Conservation (phyloP, 2,329 filamentous ascomycete species). For the Tolypocladium guangdongense region DNA sequence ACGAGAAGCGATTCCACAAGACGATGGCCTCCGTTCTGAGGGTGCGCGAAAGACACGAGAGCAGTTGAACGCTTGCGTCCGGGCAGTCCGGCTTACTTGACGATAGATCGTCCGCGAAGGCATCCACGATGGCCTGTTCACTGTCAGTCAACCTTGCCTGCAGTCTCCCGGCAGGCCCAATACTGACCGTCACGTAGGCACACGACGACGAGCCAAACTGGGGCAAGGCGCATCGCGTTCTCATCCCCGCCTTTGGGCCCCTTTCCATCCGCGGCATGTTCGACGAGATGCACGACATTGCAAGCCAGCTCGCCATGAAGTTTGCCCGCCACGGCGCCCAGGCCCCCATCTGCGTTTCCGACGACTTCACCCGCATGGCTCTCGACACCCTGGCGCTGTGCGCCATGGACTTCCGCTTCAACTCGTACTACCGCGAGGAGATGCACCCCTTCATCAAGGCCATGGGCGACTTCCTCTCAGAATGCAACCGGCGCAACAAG, state of each 20-base stretch:
- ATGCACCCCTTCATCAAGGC: constrained; percentile 60
- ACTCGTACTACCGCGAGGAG: constrained; percentile 58
- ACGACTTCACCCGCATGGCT: constrained; percentile 63
- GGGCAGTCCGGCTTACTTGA: background rate
- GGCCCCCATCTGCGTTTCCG: constrained; percentile 45
- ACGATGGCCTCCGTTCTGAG: constrained; percentile 35
- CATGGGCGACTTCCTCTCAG: constrained; percentile 53
- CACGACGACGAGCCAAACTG: constrained; percentile 45
- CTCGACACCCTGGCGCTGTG: constrained; percentile 64
- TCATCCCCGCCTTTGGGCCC: constrained; percentile 61
- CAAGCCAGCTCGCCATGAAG: constrained; percentile 54
- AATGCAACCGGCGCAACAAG: constrained; percentile 38
- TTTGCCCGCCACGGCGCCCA: constrained; percentile 53
- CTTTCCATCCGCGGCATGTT: constrained; percentile 59
- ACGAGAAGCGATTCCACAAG: constrained; percentile 58
- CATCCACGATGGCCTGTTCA: constrained; percentile 57
- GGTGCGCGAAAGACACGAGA: constrained; percentile 11
- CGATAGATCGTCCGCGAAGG: constrained; percentile 44
- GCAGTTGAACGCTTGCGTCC: background rate
- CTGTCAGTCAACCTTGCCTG: constrained; percentile 25
- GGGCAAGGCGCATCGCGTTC: constrained; percentile 53
- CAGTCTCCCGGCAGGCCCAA: background rate
- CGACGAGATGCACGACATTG: constrained; percentile 57
- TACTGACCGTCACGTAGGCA: constrained; percentile 23
- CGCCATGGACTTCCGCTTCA: constrained; percentile 63